Evolutionary conservation across 768 basidiomycete species (phyloP), one percentile per base, ranked within the genome.

Genomic region (Amanita pseudoporphyria): DNA sequence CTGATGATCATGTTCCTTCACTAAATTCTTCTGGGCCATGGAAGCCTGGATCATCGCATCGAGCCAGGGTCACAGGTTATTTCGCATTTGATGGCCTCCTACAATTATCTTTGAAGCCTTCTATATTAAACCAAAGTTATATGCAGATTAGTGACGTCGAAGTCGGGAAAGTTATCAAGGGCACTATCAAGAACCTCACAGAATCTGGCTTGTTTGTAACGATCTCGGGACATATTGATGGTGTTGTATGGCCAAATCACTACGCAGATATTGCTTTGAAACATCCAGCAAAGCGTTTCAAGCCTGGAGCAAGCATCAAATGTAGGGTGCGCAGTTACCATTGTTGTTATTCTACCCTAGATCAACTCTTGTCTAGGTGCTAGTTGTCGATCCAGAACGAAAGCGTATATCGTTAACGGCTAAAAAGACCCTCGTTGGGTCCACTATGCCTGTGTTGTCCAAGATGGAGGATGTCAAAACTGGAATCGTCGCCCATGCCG

Each of bases 211-310:
- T 99, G 32, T 95, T 96, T 59, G 80, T 98, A 36, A 81, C 87
- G 24, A 71, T 98, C 49, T 81, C 85, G 4, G 91, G 89, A 5
- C 88, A 78, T 52, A 82, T 97, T 28, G 91, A 96, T 59, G 96
- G 89, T 24, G 84, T 96, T 22, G 74, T 97, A 18, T 96, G 90
- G 87, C 93, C 94, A 0, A 78, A 82, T 53, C 96, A 98, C 62
- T 96, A 88, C 62, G 92, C 96, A 9, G 96, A 99, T 63, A 93
- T 98, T 58, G 62, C 70, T n/a, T 74, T 98, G 57, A 96, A 93
- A 61, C 87, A 97, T 62, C 95, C 95, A 9, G 81, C 90, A 37
- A 89, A 83, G 67, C 77, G 84, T 53, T 99, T 96, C 71, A 93
- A 90, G 60, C 69, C 75, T 18, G 94, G 93, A 21, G 73, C 76